Conservation (phyloP, 805 yeast species). For the Zygosaccharomyces bisporus region DNA sequence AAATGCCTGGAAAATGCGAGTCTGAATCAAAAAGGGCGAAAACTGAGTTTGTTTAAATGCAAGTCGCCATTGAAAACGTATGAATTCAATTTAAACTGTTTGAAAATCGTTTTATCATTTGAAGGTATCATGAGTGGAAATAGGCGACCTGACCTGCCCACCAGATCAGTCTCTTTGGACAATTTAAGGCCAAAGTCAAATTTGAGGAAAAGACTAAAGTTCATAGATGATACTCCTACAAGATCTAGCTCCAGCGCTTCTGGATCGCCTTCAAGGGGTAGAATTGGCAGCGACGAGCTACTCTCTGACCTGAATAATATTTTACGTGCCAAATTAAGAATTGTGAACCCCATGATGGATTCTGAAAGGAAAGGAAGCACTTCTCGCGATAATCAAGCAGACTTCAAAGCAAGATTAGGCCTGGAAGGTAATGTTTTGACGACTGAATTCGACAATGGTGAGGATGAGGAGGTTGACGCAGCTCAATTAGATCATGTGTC, state of each 20-base stretch:
- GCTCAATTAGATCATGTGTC: slow-evolving; percentile 1
- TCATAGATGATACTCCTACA: slow-evolving; percentile 18
- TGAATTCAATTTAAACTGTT: background rate
- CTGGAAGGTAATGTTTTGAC: slow-evolving; percentile 18
- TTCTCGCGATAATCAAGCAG: slow-evolving; percentile 40
- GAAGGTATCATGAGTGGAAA: slow-evolving; percentile 8
- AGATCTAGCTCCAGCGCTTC: slow-evolving; percentile 10
- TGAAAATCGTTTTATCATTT: background rate
- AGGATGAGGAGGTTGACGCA: background rate
- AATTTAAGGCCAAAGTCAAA: slow-evolving; percentile 14
- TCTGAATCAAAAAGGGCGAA: slow-evolving; percentile 1
- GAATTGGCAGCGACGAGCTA: slow-evolving; percentile 17
- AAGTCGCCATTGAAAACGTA: background rate
- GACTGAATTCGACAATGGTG: slow-evolving; percentile 10
- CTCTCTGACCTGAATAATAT: slow-evolving; percentile 27
- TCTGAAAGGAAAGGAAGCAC: slow-evolving; percentile 5
- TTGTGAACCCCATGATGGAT: slow-evolving; percentile 14
- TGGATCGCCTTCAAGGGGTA: slow-evolving; percentile 2
- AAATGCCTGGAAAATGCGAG: slow-evolving; percentile 1
- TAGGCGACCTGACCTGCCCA: slow-evolving; percentile 12
- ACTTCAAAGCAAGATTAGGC: slow-evolving; percentile 17
- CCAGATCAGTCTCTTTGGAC: slow-evolving; percentile 19
- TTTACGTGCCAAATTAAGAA: slow-evolving; percentile 24
- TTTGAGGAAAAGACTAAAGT: slow-evolving; percentile 12
- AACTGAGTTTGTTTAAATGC: background rate